phyloP scores from a whole-genome alignment of 192 early-diverging fungal genomes.

The Phlyctochytrium arcticum region DNA sequence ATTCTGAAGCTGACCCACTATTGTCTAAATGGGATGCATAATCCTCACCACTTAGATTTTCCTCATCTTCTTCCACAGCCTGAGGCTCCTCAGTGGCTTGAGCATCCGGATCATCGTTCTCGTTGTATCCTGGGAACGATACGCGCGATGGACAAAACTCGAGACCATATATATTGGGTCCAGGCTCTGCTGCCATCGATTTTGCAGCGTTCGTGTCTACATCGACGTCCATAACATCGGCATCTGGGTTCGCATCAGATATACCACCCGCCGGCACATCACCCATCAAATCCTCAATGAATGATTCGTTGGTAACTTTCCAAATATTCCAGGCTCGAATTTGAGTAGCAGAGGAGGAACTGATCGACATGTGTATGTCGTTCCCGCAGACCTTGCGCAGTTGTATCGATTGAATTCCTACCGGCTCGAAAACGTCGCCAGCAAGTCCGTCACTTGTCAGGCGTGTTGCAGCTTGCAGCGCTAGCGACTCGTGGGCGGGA shows the following conservation, averaged over 20 bases:
- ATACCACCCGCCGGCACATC: too few relatives aligned
- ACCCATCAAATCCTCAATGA: too few relatives aligned
- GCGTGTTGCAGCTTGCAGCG: too few relatives aligned
- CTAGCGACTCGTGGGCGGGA: too few relatives aligned
- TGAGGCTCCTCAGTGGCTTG: too few relatives aligned
- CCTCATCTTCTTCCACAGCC: background rate
- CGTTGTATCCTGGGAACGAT: background rate
- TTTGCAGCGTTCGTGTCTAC: background rate
- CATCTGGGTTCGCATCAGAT: too few relatives aligned
- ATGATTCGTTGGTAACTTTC: background rate
- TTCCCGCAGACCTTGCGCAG: background rate
- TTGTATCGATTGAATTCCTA: too few relatives aligned
- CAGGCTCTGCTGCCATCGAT: background rate
- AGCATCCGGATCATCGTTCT: background rate
- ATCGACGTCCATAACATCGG: background rate
- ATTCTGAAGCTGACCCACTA: too few relatives aligned
- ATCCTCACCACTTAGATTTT: background rate
- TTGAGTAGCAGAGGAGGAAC: background rate
- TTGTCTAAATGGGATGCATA: too few relatives aligned
- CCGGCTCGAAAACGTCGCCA: too few relatives aligned
- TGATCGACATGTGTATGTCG: background rate
- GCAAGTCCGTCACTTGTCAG: too few relatives aligned
- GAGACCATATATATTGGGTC: background rate
- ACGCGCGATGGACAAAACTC: background rate
- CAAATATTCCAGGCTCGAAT: background rate